A percentile compares a stretch with the other conserved stretches of the same genome.
Evolutionary conservation across 148 eudicot species (phyloP).

Genomic region (Heliamphora exappendiculata): DNA sequence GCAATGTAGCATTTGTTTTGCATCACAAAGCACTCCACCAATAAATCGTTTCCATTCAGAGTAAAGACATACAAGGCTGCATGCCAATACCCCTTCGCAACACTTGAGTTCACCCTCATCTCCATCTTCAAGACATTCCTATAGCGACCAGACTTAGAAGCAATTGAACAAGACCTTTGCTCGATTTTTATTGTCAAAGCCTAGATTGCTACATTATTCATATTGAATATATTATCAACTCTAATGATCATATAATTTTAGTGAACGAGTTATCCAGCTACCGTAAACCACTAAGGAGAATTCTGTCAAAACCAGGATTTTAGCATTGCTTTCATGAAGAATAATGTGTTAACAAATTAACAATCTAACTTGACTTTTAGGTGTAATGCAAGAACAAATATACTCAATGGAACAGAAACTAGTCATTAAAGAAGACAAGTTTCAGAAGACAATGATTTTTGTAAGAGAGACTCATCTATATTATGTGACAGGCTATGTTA

Average conservation of each 20-base stretch:
- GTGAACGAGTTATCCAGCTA: too few relatives aligned
- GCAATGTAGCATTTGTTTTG: too few relatives aligned
- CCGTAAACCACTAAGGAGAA: background rate
- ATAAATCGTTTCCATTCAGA: too few relatives aligned
- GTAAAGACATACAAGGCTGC: too few relatives aligned
- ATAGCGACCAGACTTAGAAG: background rate
- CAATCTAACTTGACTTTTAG: background rate
- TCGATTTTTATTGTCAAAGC: too few relatives aligned
- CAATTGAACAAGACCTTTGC: background rate
- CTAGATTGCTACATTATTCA: too few relatives aligned
- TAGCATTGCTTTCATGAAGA: background rate
- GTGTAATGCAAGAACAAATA: background rate
- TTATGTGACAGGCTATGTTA: background rate
- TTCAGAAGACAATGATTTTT: background rate
- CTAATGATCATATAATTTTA: too few relatives aligned
- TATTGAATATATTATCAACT: too few relatives aligned
- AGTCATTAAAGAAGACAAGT: background rate
- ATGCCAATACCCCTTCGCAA: too few relatives aligned
- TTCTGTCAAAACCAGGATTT: background rate
- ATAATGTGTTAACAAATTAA: background rate
- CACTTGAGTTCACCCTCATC: too few relatives aligned
- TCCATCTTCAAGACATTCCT: too few relatives aligned
- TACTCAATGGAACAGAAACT: background rate
- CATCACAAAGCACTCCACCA: too few relatives aligned
- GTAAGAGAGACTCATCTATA: background rate